phyloP scores from a whole-genome alignment of 2,329 filamentous ascomycete genomes.

The Pyricularia sp. region DNA sequence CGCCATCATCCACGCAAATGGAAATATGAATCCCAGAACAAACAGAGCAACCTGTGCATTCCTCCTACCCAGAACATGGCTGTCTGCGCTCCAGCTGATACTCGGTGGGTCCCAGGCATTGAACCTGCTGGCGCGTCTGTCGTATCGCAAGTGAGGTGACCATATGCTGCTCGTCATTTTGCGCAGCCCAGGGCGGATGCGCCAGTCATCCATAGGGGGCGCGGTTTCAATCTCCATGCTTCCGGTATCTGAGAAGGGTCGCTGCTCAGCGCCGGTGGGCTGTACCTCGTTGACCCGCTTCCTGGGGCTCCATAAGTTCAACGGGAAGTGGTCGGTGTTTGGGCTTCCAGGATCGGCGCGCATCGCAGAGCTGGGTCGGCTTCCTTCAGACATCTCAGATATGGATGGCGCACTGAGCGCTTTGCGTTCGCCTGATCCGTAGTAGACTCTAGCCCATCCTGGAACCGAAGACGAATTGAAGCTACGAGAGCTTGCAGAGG shows the following conservation, averaged over 20 bases:
- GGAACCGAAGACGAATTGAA: slow-evolving; percentile 36
- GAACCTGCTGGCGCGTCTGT: slow-evolving; percentile 47
- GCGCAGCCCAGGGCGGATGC: slow-evolving; percentile 21
- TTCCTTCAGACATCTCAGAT: slow-evolving; percentile 35
- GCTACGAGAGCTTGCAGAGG: slow-evolving; percentile 35
- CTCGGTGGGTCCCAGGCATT: slow-evolving; percentile 69
- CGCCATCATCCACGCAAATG: slow-evolving; percentile 73
- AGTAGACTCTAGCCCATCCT: slow-evolving; percentile 58
- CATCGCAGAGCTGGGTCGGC: slow-evolving; percentile 33
- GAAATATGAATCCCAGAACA: slow-evolving; percentile 67
- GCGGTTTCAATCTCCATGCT: slow-evolving; percentile 37
- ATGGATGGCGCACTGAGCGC: slow-evolving; percentile 39
- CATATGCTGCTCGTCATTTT: slow-evolving; percentile 54
- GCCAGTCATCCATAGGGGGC: slow-evolving; percentile 15
- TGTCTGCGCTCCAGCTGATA: slow-evolving; percentile 53
- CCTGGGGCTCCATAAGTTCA: slow-evolving; percentile 34
- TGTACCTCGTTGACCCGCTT: slow-evolving; percentile 31
- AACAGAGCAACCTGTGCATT: slow-evolving; percentile 71
- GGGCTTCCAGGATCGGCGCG: slow-evolving; percentile 40
- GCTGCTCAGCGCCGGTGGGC: slow-evolving; percentile 11
- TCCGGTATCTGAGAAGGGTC: slow-evolving; percentile 19
- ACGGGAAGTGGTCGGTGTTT: slow-evolving; percentile 36
- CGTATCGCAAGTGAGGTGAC: slow-evolving; percentile 63
- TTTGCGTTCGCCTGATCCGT: slow-evolving; percentile 54
- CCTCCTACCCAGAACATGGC: slow-evolving; percentile 49